Conservation (phyloP, 164 flowering plant species). For the Cinnamomum micranthum region DNA sequence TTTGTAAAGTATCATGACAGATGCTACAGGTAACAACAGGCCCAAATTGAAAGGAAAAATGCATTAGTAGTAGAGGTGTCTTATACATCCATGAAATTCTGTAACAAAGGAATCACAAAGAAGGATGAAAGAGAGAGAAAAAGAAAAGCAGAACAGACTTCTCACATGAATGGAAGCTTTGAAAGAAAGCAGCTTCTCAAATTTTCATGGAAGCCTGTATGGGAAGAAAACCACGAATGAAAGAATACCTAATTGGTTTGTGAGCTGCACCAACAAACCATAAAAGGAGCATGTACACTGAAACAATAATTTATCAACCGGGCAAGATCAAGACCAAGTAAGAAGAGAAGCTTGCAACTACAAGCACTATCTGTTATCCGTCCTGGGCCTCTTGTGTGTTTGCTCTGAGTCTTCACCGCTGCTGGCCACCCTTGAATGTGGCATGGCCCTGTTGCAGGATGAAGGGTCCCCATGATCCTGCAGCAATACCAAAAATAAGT, state of each 20-base stretch:
- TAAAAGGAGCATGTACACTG: conserved; percentile 43
- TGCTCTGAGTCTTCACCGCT: conserved; percentile 48
- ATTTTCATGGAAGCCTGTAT: conserved; percentile 33
- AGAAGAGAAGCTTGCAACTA: not conserved
- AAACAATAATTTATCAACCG: conserved; percentile 18
- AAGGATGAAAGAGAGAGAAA: not conserved
- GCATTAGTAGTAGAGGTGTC: conserved; percentile 1
- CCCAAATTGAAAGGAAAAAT: not conserved
- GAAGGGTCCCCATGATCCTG: conserved; percentile 41
- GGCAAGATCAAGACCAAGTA: not conserved
- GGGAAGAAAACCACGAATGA: conserved; percentile 16
- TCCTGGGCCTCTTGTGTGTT: conserved; percentile 63
- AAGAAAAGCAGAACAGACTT: not conserved
- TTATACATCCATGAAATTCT: conserved; percentile 6
- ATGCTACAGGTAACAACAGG: not conserved
- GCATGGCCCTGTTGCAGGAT: conserved; percentile 30
- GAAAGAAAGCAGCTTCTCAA: conserved; percentile 40
- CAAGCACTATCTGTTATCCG: conserved; percentile 19
- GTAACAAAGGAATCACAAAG: not conserved
- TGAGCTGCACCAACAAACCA: conserved; percentile 23
- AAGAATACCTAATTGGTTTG: conserved; percentile 24
- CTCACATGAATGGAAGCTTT: conserved; percentile 12
- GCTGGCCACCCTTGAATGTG: conserved; percentile 36
- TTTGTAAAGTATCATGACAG: not conserved
- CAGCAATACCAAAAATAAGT: not conserved